These are phyloP conservation scores for Xylaria digitata DNA, from an alignment of 2,329 filamentous ascomycete species.

Conservation along the genomic window DNA sequence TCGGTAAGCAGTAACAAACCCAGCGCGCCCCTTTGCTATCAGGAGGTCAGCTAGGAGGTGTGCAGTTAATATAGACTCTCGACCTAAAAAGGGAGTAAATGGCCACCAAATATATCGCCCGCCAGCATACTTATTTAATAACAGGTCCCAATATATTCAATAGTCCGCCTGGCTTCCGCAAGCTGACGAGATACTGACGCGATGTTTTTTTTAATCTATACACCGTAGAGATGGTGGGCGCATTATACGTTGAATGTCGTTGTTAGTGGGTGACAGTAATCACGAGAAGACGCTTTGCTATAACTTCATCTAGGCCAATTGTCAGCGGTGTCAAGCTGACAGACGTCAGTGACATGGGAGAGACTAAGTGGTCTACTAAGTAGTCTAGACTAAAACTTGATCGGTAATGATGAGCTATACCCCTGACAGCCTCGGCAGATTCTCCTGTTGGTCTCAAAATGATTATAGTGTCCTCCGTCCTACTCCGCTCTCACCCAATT, in stretches of 20 bases:
- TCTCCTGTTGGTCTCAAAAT: conserved; percentile 24
- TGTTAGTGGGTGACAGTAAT: conserved; percentile 18
- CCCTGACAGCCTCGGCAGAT: conserved; percentile 34
- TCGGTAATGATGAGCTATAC: conserved; percentile 20
- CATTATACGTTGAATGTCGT: conserved; percentile 1
- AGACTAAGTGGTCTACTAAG: background rate
- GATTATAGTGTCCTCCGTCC: conserved; percentile 6
- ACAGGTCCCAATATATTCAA: conserved; percentile 10
- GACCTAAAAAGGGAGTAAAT: conserved; percentile 8
- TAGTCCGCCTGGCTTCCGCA: conserved; percentile 17
- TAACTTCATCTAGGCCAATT: conserved; percentile 13
- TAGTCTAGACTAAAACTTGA: conserved; percentile 10
- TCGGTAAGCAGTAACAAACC: conserved; percentile 17
- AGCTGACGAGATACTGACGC: conserved; percentile 38
- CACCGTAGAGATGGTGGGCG: conserved; percentile 7
- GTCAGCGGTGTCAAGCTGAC: conserved; percentile 28
- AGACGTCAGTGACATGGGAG: conserved; percentile 25
- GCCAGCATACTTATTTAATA: conserved; percentile 6
- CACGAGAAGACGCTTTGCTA: conserved; percentile 27
- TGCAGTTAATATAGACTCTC: conserved; percentile 35
- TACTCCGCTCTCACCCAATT: conserved; percentile 14
- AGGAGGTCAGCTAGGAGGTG: conserved; percentile 28
- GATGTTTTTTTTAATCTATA: conserved; percentile 31
- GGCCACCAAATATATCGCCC: conserved; percentile 6
- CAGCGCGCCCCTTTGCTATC: conserved; percentile 13